phyloP scores from a whole-genome alignment of 352 stramenopile species.

The Pythium sp. region DNA sequence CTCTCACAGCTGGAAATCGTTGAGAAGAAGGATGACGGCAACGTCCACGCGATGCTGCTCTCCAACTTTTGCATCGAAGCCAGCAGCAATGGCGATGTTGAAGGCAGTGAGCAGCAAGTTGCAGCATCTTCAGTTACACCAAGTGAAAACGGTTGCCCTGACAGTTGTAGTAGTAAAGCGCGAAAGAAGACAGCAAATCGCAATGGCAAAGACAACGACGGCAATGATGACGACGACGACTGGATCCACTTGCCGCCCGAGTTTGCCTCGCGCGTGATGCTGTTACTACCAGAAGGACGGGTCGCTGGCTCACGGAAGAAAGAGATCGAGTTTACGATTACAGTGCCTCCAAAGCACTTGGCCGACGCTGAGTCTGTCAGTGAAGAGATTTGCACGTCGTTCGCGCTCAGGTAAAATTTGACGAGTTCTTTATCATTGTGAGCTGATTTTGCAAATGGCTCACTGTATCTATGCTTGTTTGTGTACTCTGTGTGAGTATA shows the following conservation, averaged over 20 bases:
- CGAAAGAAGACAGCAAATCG: not conserved
- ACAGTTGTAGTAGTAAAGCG: not conserved
- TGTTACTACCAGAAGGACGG: constrained; percentile 52
- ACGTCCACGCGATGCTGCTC: constrained; percentile 6
- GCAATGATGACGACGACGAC: constrained; percentile 44
- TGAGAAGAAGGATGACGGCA: not conserved
- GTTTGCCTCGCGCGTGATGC: constrained; percentile 68
- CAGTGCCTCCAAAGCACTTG: constrained; percentile 19
- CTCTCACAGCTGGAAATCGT: constrained; percentile 11
- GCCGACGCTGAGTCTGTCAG: not conserved
- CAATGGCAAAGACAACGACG: constrained; percentile 4
- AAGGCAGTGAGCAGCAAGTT: not conserved
- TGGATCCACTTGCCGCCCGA: constrained; percentile 72
- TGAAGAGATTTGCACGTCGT: constrained; percentile 50
- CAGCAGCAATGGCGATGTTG: not conserved
- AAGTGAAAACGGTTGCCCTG: constrained; percentile 3
- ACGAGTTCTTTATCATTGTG: not conserved
- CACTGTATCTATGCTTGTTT: not conserved
- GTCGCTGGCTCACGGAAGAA: constrained; percentile 55
- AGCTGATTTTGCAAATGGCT: not conserved
- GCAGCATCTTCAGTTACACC: not conserved
- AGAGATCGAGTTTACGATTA: constrained; percentile 69
- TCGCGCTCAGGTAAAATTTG: constrained; percentile 36
- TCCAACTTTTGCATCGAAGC: constrained; percentile 4
- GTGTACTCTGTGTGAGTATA: not conserved